Evolutionary conservation across 768 basidiomycete species (phyloP).

Genomic region (Xerocomellus intermedius): DNA sequence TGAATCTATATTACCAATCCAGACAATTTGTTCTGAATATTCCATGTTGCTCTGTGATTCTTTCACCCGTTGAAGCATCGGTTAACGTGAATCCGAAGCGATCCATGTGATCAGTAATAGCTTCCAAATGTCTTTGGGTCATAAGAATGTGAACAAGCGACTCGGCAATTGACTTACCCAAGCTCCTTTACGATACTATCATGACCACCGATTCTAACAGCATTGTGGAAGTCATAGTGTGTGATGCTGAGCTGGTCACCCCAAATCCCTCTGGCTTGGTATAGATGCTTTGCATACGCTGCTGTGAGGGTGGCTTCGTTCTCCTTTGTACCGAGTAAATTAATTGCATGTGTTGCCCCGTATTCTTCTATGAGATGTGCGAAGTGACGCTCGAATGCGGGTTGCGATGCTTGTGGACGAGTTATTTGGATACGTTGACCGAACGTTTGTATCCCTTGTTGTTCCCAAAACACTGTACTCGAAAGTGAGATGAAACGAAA

Average conservation of each 20-base stretch:
- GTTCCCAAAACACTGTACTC: slow-evolving; percentile 92
- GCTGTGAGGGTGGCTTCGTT: slow-evolving; percentile 83
- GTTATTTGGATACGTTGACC: slow-evolving; percentile 94
- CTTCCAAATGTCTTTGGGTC: slow-evolving; percentile 54
- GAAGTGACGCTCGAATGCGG: slow-evolving; percentile 95
- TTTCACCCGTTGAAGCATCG: slow-evolving; percentile 59
- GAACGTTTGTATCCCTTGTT: slow-evolving; percentile 93
- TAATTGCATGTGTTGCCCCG: slow-evolving; percentile 80
- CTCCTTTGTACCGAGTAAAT: slow-evolving; percentile 89
- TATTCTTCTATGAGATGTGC: slow-evolving; percentile 85
- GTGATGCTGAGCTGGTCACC: slow-evolving; percentile 76
- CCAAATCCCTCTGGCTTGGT: slow-evolving; percentile 57
- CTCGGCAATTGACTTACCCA: slow-evolving; percentile 38
- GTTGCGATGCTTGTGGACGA: slow-evolving; percentile 92
- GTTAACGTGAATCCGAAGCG: slow-evolving; percentile 85
- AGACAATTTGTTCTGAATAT: slow-evolving; percentile 94
- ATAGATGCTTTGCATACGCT: slow-evolving; percentile 81
- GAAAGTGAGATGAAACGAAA: slow-evolving; percentile 8
- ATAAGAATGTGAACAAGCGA: slow-evolving; percentile 5
- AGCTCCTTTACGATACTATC: slow-evolving; percentile 81
- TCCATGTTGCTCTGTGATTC: slow-evolving; percentile 87
- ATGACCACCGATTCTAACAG: slow-evolving; percentile 78
- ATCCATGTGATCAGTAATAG: slow-evolving; percentile 63
- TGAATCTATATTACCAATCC: slow-evolving; percentile 67
- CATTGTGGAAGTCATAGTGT: slow-evolving; percentile 92